phyloP scores from a whole-genome alignment of 192 early-diverging fungal species.

The Blastocladiella britannica region DNA sequence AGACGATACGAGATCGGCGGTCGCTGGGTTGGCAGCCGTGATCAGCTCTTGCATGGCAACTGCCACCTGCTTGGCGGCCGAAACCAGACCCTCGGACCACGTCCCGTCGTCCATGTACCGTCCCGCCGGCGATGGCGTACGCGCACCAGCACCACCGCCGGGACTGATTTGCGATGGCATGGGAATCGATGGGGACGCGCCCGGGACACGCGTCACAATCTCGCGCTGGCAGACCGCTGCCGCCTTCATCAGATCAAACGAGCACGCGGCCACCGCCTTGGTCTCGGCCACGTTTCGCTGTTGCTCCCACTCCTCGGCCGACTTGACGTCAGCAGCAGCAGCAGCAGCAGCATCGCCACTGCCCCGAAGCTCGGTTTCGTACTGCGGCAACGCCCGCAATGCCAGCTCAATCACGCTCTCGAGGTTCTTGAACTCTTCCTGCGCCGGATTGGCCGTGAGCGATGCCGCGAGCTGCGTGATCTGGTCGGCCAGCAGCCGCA shows the following conservation, averaged over 20 bases:
- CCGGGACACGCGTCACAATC: slow-evolving; percentile 11
- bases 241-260: slow-evolving; percentile 22
- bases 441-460: not conserved
- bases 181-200: slow-evolving; percentile 1
- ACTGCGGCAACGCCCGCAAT: not conserved
- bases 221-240: slow-evolving; percentile 33
- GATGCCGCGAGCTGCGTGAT: not conserved
- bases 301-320: not conserved
- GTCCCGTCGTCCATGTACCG: slow-evolving; percentile 32
- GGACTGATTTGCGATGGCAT: too few species aligned
- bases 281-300: slow-evolving; percentile 22
- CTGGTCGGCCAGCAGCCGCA: not conserved
- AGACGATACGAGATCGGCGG: slow-evolving; percentile 13
- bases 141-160: too few species aligned
- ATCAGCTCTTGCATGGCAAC: slow-evolving; percentile 23
- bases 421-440: not conserved
- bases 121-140: not conserved
- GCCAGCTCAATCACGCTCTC: not conserved
- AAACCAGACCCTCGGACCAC: slow-evolving; percentile 36
- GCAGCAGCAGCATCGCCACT: not conserved
- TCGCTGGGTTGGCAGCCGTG: slow-evolving; percentile 24
- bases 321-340: not conserved
- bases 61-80: slow-evolving; percentile 30
- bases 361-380: not conserved
- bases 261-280: slow-evolving; percentile 30